Conservation (phyloP, 306 rosid genomes). For the Arachis hypogaea region DNA sequence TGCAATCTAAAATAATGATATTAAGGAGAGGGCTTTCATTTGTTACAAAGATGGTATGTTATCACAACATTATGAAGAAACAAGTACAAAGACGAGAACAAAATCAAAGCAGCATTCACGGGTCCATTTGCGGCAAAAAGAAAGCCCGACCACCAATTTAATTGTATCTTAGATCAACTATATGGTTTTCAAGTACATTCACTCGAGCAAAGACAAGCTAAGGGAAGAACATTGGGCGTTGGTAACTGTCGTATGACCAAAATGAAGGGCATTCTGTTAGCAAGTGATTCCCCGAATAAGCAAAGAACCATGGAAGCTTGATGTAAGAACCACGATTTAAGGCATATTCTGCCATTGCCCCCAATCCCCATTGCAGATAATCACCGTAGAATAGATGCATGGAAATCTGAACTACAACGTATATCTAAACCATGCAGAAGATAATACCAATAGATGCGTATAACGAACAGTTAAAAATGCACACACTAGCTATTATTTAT, state of each 20-base stretch:
- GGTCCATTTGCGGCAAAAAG: neutral
- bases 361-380: neutral
- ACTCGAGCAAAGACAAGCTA: neutral
- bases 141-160: neutral
- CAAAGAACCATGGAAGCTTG: neutral
- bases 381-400: neutral
- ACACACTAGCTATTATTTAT: neutral
- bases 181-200: neutral
- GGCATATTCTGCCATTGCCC: constrained; percentile 16
- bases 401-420: neutral
- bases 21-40: too few species aligned
- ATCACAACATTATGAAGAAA: too few species aligned
- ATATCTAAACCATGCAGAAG: neutral
- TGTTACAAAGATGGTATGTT: too few species aligned
- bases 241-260: neutral
- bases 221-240: neutral
- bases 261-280: constrained; percentile 3
- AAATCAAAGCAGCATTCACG: too few species aligned
- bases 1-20: too few species aligned
- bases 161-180: neutral
- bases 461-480: neutral
- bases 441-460: neutral
- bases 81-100: neutral
- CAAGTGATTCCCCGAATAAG: neutral
- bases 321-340: neutral